Evolutionary conservation across 257 asterid genomes (phyloP), one percentile per base, ranked within the genome.

Genomic region (Phtheirospermum japonicum): DNA sequence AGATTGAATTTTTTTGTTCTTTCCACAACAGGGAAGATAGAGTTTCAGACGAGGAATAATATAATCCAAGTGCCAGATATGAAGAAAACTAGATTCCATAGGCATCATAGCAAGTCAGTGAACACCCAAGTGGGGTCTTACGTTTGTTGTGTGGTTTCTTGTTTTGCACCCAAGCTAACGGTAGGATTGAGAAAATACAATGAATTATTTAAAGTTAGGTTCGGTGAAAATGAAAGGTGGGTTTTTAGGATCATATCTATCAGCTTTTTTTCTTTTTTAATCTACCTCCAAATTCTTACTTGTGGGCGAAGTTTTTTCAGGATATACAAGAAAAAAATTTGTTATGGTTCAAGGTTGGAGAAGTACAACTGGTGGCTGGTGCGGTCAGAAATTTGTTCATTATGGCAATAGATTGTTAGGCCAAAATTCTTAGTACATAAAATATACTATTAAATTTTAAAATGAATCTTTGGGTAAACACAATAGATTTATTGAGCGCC

Each of bases 121-220:
- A 66, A 19, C 51, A 16, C 51, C 5, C 5, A 61, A 20, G 55
- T 61, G 66, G 66, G 65, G 55, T 67, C 74, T 48, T 56, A 37
- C 11, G 13, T 13, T 18, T 7, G 67, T 56, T 68, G 57, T 57
- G 55, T 11, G 78, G 26, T 48, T 71, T 54, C 57, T 80, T 74
- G 75, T 73, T 69, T 73, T 71, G 75, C 71, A 75, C 57, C 82
- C 66, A 61, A 73, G 53, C 53, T 6, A 48, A 48, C 85, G 79
- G 79, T 71, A 62, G 78, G 74, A 75, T 52, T 64, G 63, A 64
- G 63, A 23, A 68, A 73, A 61, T 57, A 61, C 67, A 73, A 37
- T 60, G 31, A 28, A 53, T 70, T 36, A 34, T 7, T 32, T 34
- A 9, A 65, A 14, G 76, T 74, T 76, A 68, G 79, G 83, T 74